Base-by-base conservation (phyloP, 148 eudicot genomes). In the Vaccinium macrocarpon region DNA sequence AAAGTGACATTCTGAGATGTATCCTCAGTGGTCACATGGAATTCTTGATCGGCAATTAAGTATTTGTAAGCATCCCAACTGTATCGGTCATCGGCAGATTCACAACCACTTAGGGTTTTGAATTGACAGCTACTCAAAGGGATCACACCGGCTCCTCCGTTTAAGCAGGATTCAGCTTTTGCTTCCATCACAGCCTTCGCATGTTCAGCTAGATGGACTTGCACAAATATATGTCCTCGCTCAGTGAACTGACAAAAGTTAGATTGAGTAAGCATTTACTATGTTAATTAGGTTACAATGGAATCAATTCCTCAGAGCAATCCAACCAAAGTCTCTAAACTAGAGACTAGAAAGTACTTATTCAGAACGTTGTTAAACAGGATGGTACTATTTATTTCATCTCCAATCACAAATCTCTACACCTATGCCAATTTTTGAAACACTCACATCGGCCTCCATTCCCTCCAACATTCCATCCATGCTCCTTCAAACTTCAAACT, bases 161-260 rank as follows among this genome's bases (percentile, higher is more conserved):
- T 89, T 80, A 68, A 32, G 55, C 77, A 82, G 72, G 85, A 85
- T 82, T 89, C 85, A 27, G 85, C 50, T 82, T 83, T 89, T 50
- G 78, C 85, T 84, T 87, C 86, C 80, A 82, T 82, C 11, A 76
- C 77, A 55, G 83, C 83, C 76, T 86, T 89, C 32, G 84, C 82
- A 87, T 87, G 88, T 73, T 90, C 90, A 84, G 92, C 91, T 23
- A 93, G 82, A 84, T 87, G 91, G 66, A 92, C 92, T 84, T 87
- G 87, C 70, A 93, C 92, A 80, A 93, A 93, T 82, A 93, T 90
- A 82, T 93, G 96, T n/a, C 96, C 96, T 83, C 80, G 84, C 79
- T 90, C 93, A 2, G 96, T 93, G 78, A 93, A 93, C 93, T 93
- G 94, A 71, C 71, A 81, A 73, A 57, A 83, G 53, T 38, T 27